Conservation (phyloP, 2,329 filamentous ascomycete species). For the Penicillium brasilianum region DNA sequence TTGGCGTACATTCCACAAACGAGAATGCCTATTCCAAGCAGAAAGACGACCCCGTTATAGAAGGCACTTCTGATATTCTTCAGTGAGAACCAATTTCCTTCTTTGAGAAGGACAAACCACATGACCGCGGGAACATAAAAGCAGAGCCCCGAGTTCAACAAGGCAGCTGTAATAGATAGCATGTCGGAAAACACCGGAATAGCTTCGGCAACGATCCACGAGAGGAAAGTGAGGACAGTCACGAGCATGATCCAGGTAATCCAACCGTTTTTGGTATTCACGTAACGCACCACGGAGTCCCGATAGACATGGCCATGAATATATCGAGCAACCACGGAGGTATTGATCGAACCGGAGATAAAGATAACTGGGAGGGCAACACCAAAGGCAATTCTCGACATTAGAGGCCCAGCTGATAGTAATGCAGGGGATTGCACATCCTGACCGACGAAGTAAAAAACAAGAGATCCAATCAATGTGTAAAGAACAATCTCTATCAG, state of each 20-base stretch:
- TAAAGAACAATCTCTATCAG: slow-evolving; percentile 22
- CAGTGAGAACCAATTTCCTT: slow-evolving; percentile 18
- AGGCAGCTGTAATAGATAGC: slow-evolving; percentile 22
- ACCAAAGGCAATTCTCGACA: slow-evolving; percentile 20
- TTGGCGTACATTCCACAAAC: slow-evolving; percentile 27
- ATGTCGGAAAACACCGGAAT: slow-evolving; percentile 30
- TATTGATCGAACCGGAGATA: slow-evolving; percentile 30
- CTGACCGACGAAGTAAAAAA: slow-evolving; percentile 25
- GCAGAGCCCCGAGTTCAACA: slow-evolving; percentile 19
- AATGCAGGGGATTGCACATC: slow-evolving; percentile 24
- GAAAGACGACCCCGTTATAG: slow-evolving; percentile 23
- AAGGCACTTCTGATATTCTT: slow-evolving; percentile 18
- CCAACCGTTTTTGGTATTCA: slow-evolving; percentile 29
- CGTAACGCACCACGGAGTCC: slow-evolving; percentile 22
- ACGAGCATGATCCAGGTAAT: slow-evolving; percentile 25
- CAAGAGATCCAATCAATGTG: slow-evolving; percentile 20
- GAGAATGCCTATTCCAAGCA: slow-evolving; percentile 25
- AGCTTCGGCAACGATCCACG: slow-evolving; percentile 29
- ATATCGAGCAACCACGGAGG: slow-evolving; percentile 27
- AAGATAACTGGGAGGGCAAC: slow-evolving; percentile 24
- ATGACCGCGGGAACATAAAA: slow-evolving; percentile 24
- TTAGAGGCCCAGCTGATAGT: slow-evolving; percentile 20
- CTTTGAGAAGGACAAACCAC: slow-evolving; percentile 21
- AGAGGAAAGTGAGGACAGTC: slow-evolving; percentile 19
- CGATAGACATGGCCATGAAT: slow-evolving; percentile 27